These are phyloP conservation scores for Bacidia gigantensis DNA, from an alignment of 495 filamentous ascomycete species.

Conservation along the genomic window DNA sequence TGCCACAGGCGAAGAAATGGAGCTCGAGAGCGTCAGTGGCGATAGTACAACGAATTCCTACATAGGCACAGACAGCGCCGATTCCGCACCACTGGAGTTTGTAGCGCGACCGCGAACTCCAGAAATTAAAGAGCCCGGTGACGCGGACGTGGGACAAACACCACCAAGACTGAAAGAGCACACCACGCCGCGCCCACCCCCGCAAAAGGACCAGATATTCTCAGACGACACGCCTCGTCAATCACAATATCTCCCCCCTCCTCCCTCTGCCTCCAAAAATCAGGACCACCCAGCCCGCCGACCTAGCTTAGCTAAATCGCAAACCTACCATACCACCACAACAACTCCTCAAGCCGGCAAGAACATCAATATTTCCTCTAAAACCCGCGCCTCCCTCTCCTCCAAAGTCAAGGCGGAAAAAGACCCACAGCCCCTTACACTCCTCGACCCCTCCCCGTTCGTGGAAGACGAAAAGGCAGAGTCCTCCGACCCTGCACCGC, in stretches of 20 bases:
- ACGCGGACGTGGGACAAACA: conserved; percentile 25
- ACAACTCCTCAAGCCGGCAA: background rate
- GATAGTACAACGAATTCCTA: conserved; percentile 31
- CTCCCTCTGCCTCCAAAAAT: conserved; percentile 6
- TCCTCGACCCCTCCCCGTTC: conserved; percentile 6
- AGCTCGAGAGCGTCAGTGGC: conserved; percentile 40
- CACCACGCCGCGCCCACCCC: conserved; percentile 11
- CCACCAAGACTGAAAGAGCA: conserved; percentile 28
- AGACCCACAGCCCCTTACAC: background rate
- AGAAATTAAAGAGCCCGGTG: conserved; percentile 37
- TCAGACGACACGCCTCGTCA: conserved; percentile 4
- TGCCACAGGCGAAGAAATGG: conserved; percentile 29
- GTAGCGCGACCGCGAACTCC: conserved; percentile 35
- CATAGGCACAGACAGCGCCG: conserved; percentile 13
- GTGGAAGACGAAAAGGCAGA: background rate
- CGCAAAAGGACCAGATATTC: background rate
- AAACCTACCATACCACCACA: conserved; percentile 2
- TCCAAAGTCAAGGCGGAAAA: background rate
- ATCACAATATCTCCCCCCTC: conserved; percentile 17
- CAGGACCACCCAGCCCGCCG: conserved; percentile 5
- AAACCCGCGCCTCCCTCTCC: background rate
- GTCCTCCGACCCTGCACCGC: conserved; percentile 19
- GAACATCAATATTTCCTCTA: background rate
- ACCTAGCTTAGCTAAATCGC: background rate
- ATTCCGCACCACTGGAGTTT: conserved; percentile 31